Percentiles rank a stretch among this genome's conserved stretches.
phyloP scores from a whole-genome alignment of 768 basidiomycete species.

The Phaeotremella fagi region DNA sequence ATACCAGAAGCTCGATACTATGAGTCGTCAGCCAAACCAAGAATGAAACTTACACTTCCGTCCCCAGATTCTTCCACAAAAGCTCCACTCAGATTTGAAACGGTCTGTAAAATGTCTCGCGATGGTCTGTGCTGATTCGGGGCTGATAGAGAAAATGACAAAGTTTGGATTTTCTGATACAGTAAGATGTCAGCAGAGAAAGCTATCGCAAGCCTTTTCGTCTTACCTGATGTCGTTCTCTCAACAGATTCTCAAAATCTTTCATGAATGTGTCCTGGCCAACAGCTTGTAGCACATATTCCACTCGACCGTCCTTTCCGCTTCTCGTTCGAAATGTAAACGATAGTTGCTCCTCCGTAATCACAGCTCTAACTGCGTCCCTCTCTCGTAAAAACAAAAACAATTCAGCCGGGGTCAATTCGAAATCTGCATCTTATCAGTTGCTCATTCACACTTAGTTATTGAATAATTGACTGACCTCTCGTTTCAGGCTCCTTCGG shows the following conservation, averaged over 20 bases:
- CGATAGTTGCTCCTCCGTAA: background rate
- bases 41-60: constrained; percentile 3
- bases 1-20: background rate
- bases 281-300: too few relatives aligned
- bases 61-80: background rate
- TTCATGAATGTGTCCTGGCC: background rate
- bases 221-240: background rate
- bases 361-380: background rate
- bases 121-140: background rate
- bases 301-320: too few relatives aligned
- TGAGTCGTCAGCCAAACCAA: background rate
- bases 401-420: constrained; percentile 12
- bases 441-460: background rate
- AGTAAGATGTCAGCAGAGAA: background rate
- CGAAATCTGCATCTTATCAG: constrained; percentile 6
- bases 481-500: background rate
- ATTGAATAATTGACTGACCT: constrained; percentile 9
- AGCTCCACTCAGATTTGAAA: background rate
- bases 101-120: background rate
- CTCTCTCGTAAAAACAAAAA: constrained; percentile 16
- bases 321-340: background rate
- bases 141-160: background rate
- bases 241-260: background rate
- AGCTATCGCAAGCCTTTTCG: background rate
- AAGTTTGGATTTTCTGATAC: background rate